phyloP scores from a whole-genome alignment of 371 early-diverging fungal genomes.

The Rhizopus arrhizus region DNA sequence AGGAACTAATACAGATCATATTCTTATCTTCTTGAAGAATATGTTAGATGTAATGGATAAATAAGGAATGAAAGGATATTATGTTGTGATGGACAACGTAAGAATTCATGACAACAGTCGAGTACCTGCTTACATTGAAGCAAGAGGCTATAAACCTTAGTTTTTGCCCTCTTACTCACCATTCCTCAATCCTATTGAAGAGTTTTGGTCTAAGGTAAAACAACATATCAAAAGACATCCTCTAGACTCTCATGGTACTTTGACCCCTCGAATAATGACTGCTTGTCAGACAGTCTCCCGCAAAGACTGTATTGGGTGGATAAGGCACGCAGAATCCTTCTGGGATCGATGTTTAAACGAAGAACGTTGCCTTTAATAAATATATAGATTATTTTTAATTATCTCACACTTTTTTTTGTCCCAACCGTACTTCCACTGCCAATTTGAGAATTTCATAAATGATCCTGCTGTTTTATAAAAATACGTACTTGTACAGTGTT shows the following conservation, averaged over 20 bases:
- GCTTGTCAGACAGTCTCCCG: slow-evolving; percentile 12
- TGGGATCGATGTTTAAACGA: no score
- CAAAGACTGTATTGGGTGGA: slow-evolving; percentile 13
- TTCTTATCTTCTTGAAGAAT: slow-evolving; percentile 9
- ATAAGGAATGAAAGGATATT: slow-evolving; percentile 20
- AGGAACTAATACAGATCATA: slow-evolving; percentile 20
- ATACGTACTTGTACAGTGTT: no score
- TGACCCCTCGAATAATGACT: slow-evolving; percentile 13
- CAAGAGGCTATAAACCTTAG: slow-evolving; percentile 15
- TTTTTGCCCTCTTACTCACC: slow-evolving; percentile 20
- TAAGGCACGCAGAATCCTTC: no score
- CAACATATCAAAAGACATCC: slow-evolving; percentile 21
- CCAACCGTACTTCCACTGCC: no score
- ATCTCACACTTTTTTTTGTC: no score
- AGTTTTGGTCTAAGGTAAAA: slow-evolving; percentile 23
- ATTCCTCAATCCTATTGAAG: background rate
- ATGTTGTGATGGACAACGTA: slow-evolving; percentile 23
- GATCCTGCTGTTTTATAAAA: no score
- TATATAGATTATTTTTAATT: no score
- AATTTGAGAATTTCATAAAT: no score
- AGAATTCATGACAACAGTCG: slow-evolving; percentile 16
- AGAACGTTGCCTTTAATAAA: background rate
- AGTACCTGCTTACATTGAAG: no score
- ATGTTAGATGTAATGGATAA: slow-evolving; percentile 21
- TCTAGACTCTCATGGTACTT: slow-evolving; percentile 15